A percentile compares a stretch with the other conserved stretches of the same genome.
phyloP scores from a whole-genome alignment of 495 filamentous ascomycete genomes.

The Talaromyces thailandensis region DNA sequence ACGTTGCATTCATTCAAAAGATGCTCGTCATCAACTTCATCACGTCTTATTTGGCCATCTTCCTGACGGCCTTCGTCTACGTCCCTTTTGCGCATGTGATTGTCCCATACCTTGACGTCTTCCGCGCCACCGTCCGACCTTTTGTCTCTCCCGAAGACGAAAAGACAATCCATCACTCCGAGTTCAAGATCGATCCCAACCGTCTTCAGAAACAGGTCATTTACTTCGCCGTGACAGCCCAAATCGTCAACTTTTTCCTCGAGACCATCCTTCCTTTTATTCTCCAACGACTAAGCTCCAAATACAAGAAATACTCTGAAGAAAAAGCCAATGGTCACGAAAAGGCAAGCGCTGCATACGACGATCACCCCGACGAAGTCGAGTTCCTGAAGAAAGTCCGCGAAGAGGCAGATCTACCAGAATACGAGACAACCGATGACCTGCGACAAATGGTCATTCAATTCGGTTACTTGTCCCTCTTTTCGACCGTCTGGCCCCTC shows the following conservation, averaged over 20 bases:
- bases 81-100: constrained; percentile 85
- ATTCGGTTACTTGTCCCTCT: constrained; percentile 88
- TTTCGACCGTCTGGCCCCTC: constrained; percentile 88
- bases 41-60: constrained; percentile 86
- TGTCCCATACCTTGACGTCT: constrained; percentile 84
- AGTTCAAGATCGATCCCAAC: constrained; percentile 77
- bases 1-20: constrained; percentile 76
- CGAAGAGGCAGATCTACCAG: constrained; percentile 72
- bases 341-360: constrained; percentile 18
- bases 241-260: constrained; percentile 78
- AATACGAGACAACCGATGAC: constrained; percentile 83
- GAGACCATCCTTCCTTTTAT: constrained; percentile 81
- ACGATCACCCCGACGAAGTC: constrained; percentile 61
- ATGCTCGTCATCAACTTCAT: constrained; percentile 96
- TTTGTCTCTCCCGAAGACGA: constrained; percentile 67
- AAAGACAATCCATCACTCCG: constrained; percentile 42
- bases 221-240: constrained; percentile 94
- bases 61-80: constrained; percentile 93
- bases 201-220: constrained; percentile 87
- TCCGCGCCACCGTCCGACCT: constrained; percentile 64
- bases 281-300: constrained; percentile 63
- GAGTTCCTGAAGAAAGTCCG: constrained; percentile 73
- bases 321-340: constrained; percentile 21
- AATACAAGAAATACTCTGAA: constrained; percentile 54
- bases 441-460: constrained; percentile 94